phyloP scores from a whole-genome alignment of 73 alveolate species.

The Tetrahymena elliotti region DNA sequence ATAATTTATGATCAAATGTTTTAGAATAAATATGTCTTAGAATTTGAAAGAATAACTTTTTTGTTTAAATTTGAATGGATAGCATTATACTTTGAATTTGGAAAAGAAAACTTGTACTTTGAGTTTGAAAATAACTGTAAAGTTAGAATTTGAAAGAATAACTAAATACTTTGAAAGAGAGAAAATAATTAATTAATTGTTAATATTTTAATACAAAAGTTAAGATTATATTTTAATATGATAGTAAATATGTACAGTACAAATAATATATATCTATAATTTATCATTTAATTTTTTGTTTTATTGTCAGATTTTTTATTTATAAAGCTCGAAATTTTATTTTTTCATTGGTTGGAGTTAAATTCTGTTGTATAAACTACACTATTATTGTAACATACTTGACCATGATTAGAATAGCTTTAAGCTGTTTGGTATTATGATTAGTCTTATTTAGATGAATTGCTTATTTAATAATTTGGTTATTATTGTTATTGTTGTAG shows the following conservation, averaged over 20 bases:
- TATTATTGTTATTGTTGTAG: background rate
- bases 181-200: too few species aligned
- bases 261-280: too few species aligned
- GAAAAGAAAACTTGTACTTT: too few species aligned
- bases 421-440: background rate
- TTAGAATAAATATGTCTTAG: too few species aligned
- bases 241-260: background rate
- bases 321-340: background rate
- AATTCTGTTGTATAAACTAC: background rate
- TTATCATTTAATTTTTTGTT: too few species aligned
- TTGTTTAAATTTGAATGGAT: too few species aligned
- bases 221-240: background rate
- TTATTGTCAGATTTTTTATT: background rate
- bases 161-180: too few species aligned
- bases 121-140: too few species aligned
- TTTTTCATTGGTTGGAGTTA: background rate
- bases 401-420: background rate
- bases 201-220: background rate
- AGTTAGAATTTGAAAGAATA: too few species aligned
- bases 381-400: background rate
- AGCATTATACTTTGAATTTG: too few species aligned
- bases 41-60: too few species aligned
- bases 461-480: background rate
- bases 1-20: too few species aligned
- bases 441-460: background rate